Conservation (phyloP, 164 flowering plant species). For the Euptelea pleiosperma region DNA sequence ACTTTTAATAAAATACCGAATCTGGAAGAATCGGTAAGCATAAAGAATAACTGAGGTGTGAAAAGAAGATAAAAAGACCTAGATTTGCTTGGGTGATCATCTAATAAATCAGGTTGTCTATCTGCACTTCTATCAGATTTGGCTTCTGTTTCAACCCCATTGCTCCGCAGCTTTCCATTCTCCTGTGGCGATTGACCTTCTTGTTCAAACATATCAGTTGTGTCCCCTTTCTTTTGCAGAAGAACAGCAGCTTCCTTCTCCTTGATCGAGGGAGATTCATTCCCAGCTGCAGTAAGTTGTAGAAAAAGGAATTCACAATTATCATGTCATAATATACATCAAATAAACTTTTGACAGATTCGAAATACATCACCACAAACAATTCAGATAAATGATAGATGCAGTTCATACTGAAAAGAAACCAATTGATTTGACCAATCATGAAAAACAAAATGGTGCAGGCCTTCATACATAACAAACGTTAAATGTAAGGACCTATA, state of each 20-base stretch:
- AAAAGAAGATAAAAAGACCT: conserved; percentile 56
- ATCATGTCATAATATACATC: background rate
- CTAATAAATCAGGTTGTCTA: conserved; percentile 69
- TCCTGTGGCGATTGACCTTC: conserved; percentile 50
- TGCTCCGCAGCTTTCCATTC: conserved; percentile 64
- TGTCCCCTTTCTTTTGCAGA: conserved; percentile 36
- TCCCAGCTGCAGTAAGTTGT: conserved; percentile 26
- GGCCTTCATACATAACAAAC: too few relatives aligned
- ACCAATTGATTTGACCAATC: too few relatives aligned
- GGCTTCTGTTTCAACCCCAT: conserved; percentile 48
- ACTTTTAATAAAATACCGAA: conserved; percentile 41
- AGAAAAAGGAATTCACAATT: background rate
- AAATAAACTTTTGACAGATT: too few relatives aligned
- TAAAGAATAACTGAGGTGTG: conserved; percentile 36
- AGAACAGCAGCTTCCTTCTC: conserved; percentile 30
- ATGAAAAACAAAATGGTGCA: too few relatives aligned
- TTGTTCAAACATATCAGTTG: conserved; percentile 30
- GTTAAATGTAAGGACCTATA: too few relatives aligned
- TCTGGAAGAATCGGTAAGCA: conserved; percentile 42
- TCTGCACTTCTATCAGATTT: conserved; percentile 49
- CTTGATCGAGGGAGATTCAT: conserved; percentile 29
- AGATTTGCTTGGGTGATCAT: conserved; percentile 76
- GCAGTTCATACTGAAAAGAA: too few relatives aligned
- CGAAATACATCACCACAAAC: too few relatives aligned
- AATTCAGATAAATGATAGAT: too few relatives aligned